Evolutionary conservation across 352 stramenopile genomes (phyloP).

Genomic region (Phytopythium oedochilum): DNA sequence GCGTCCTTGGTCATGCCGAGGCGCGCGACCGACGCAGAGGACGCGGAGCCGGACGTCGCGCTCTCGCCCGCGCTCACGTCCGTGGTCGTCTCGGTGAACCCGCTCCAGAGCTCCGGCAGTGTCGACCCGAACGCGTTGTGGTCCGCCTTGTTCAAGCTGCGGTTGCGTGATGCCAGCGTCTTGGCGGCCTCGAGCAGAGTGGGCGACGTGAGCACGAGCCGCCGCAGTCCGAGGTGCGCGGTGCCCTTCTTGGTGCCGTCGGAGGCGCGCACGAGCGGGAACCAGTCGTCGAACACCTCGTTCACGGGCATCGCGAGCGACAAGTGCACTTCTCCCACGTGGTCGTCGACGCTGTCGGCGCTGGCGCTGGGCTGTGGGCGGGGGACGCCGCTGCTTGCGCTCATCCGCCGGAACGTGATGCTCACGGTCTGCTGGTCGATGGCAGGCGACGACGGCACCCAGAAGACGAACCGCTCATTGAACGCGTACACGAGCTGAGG

Average conservation of each 20-base stretch:
- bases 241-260: constrained; percentile 53
- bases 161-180: constrained; percentile 28
- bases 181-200: constrained; percentile 43
- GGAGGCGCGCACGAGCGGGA: constrained; percentile 45
- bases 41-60: constrained; percentile 8
- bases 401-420: constrained; percentile 33
- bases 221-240: constrained; percentile 41
- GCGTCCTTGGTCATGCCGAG: constrained; percentile 13
- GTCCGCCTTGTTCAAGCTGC: constrained; percentile 46
- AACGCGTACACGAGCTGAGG: constrained; percentile 24
- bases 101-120: constrained; percentile 57
- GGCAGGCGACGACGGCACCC: constrained; percentile 37
- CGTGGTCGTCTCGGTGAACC: constrained; percentile 33
- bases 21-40: not conserved
- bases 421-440: constrained; percentile 41
- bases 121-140: constrained; percentile 31
- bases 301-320: constrained; percentile 60
- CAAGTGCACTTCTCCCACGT: constrained; percentile 69
- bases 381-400: constrained; percentile 12
- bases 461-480: constrained; percentile 77
- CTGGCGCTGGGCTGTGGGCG: not conserved
- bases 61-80: constrained; percentile 12
- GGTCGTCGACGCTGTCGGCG: constrained; percentile 28
- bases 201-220: constrained; percentile 50
- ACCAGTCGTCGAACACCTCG: constrained; percentile 67